phyloP scores from a whole-genome alignment of 495 filamentous ascomycete genomes.

The Friedmanniomyces endolithicus region DNA sequence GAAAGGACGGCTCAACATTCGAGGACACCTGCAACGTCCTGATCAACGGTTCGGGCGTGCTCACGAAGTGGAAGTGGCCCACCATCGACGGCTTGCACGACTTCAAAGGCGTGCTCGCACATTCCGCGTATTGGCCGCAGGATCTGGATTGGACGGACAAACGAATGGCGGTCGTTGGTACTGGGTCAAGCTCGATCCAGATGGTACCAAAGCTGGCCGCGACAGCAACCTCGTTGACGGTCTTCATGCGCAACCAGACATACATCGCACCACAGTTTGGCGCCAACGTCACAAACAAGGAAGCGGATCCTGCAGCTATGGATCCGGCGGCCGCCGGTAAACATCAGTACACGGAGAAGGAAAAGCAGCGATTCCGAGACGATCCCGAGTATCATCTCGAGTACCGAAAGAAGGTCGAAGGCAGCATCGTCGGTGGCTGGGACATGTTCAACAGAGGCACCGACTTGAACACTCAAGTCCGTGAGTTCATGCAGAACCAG shows the following conservation, averaged over 20 bases:
- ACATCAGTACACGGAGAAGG: constrained; percentile 25
- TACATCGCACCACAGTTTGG: constrained; percentile 22
- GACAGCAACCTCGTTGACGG: constrained; percentile 18
- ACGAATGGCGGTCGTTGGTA: constrained; percentile 17
- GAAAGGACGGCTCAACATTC: constrained; percentile 12
- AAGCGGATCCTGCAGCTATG: constrained; percentile 24
- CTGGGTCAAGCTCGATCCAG: constrained; percentile 28
- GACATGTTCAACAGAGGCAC: constrained; percentile 1
- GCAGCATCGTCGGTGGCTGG: constrained; percentile 12
- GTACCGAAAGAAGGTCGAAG: constrained; percentile 27
- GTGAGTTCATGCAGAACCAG: constrained; percentile 1
- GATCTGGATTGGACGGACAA: constrained; percentile 21
- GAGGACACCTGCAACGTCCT: constrained; percentile 26
- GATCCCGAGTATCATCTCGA: constrained; percentile 27
- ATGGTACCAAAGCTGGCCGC: constrained; percentile 23
- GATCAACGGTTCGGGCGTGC: constrained; percentile 26
- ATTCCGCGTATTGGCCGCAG: constrained; percentile 28
- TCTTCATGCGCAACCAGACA: constrained; percentile 29
- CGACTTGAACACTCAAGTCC: not conserved
- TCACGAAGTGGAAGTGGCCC: constrained; percentile 31
- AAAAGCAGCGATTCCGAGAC: constrained; percentile 27
- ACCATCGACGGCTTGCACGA: constrained; percentile 25
- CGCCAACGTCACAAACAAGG: constrained; percentile 4
- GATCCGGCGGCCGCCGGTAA: constrained; percentile 24
- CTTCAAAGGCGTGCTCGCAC: constrained; percentile 25